Conservation (phyloP, 2,329 filamentous ascomycete species). For the Diaporthe batatas region DNA sequence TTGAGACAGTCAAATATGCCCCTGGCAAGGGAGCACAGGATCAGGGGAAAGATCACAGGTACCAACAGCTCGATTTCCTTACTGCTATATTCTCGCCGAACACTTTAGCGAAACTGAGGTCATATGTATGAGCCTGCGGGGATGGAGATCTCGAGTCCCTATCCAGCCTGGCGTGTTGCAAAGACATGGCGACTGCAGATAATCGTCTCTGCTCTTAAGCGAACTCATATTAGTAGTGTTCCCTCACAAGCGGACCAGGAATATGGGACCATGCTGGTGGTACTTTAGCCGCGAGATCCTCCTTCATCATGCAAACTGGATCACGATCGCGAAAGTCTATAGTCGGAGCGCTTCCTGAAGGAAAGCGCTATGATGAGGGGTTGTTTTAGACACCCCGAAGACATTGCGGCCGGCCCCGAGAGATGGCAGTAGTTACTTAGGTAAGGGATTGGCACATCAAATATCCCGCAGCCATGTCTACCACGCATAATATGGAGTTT, state of each 20-base stretch:
- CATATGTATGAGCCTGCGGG: not conserved
- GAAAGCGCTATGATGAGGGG: not conserved
- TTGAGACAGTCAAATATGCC: not conserved
- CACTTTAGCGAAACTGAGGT: not conserved
- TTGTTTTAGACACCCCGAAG: not conserved
- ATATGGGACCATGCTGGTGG: too few relatives aligned
- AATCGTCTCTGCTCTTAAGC: not conserved
- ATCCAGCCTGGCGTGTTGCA: not conserved
- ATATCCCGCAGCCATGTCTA: not conserved
- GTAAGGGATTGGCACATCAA: not conserved
- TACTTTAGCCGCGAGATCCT: too few relatives aligned
- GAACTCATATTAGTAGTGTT: not conserved
- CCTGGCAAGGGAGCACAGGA: slow-evolving; percentile 1
- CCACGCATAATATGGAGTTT: not conserved
- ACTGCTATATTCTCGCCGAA: too few relatives aligned
- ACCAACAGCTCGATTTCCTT: not conserved
- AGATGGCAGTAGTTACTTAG: not conserved
- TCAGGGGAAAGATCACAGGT: not conserved
- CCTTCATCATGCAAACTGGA: not conserved
- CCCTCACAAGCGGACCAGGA: not conserved
- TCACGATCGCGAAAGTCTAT: not conserved
- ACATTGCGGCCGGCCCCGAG: slow-evolving; percentile 10
- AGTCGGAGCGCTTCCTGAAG: not conserved
- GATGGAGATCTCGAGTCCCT: too few relatives aligned
- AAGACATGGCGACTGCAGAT: not conserved